Conservation (phyloP, 176 grass and related monocot species). For the Pontederia paniculata region DNA sequence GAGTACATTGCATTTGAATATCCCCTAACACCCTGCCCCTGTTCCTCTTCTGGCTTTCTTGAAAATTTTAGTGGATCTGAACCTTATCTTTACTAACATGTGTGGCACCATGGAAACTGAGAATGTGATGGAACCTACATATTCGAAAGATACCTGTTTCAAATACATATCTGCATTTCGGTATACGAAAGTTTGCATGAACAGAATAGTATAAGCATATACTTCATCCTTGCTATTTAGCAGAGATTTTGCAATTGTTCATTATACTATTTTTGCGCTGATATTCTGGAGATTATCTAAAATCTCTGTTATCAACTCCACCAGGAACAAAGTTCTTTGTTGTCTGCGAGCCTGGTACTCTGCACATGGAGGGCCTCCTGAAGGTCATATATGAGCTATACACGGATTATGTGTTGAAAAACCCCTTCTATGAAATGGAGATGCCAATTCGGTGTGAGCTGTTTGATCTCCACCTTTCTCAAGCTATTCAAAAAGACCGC, state of each 20-base stretch:
- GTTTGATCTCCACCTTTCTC: slow-evolving; percentile 82
- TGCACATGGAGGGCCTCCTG: slow-evolving; percentile 64
- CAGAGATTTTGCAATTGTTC: background rate
- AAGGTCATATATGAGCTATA: slow-evolving; percentile 79
- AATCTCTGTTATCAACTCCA: background rate
- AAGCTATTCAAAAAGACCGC: slow-evolving; percentile 85
- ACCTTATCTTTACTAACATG: too few species aligned
- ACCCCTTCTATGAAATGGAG: slow-evolving; percentile 97
- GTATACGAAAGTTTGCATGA: too few species aligned
- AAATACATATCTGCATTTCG: too few species aligned
- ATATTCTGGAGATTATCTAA: background rate
- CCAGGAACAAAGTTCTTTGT: slow-evolving; percentile 92
- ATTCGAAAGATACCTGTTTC: too few species aligned
- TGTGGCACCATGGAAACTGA: too few species aligned
- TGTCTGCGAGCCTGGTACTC: slow-evolving; percentile 63
- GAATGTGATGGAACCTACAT: too few species aligned
- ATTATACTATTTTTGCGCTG: background rate
- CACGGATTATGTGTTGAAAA: slow-evolving; percentile 92
- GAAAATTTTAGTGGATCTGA: too few species aligned
- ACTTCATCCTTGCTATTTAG: too few species aligned
- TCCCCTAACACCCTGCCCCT: too few species aligned
- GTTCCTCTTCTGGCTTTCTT: too few species aligned
- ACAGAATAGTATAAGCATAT: too few species aligned
- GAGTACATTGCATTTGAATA: too few species aligned
- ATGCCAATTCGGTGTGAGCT: slow-evolving; percentile 96